Evolutionary conservation across 2,329 filamentous ascomycete species (phyloP).

Genomic region (Macroventuria anomochaeta): DNA sequence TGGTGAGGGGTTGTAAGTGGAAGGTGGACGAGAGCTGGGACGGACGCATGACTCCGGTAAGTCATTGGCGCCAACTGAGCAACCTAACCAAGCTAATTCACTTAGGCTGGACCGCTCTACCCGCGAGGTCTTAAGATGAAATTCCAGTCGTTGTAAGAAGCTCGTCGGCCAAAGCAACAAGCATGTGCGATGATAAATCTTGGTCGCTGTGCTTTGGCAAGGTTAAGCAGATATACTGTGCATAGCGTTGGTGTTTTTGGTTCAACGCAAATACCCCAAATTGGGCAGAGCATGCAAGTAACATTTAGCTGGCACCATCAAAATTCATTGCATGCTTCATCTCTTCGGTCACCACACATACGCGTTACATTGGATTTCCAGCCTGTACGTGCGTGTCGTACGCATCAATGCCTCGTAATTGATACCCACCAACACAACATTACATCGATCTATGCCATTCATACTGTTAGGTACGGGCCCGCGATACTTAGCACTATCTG

Average conservation of each 20-base stretch:
- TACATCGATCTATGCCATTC: not conserved
- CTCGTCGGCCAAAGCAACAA: not conserved
- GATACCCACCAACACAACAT: not conserved
- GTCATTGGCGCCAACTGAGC: not conserved
- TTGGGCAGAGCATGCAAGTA: too few relatives aligned
- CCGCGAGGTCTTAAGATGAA: conserved; percentile 29
- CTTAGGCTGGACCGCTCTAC: conserved; percentile 27
- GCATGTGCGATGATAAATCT: not conserved
- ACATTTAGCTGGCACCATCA: not conserved
- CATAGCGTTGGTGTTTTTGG: conserved; percentile 5
- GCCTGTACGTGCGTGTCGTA: too few relatives aligned
- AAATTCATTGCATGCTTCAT: not conserved
- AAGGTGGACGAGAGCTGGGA: conserved; percentile 35
- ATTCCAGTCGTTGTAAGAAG: conserved; percentile 20
- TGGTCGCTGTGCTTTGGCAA: not conserved
- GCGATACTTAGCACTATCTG: not conserved
- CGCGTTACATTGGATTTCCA: too few relatives aligned
- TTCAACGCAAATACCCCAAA: not conserved
- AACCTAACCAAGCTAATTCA: not conserved
- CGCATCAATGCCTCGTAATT: not conserved
- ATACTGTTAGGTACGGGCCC: not conserved
- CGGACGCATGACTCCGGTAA: conserved; percentile 36
- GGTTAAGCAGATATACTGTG: not conserved
- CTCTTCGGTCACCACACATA: too few relatives aligned
- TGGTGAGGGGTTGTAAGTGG: conserved; percentile 34